Base-by-base conservation (phyloP, 2,329 filamentous ascomycete genomes). In the Colletotrichum coccodes region DNA sequence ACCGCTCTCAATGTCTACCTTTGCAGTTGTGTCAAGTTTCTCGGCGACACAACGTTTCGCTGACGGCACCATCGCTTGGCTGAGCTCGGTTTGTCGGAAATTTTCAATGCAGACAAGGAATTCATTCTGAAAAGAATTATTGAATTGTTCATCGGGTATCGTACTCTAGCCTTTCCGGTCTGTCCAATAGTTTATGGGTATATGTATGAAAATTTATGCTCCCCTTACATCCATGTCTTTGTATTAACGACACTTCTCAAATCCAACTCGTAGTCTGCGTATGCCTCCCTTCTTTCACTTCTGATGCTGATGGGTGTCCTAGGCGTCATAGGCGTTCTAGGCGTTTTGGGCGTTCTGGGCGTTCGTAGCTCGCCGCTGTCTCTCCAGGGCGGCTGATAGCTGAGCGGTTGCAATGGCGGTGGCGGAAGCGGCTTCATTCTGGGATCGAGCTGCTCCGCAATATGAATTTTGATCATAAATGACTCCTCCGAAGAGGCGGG, bases 341-440 rank as follows among this genome's bases (percentile, higher is more conserved):
- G 47, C 1, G 57, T 61, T 23, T 14, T 34, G 5, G 54, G 63
- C 8, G 57, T 46, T 11, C 28, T 46, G 1, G 44, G 46, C 6
- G n/a, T 52, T 12, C 5, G 9, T 3, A 38, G 23, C 0, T 26
- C n/a, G 3, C 36, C 54, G 18, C 61, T 65, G 16, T 32, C 61
- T 54, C 65, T 54, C 42, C 49, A 56, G 5, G 54, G 49, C 9
- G 47, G 65, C 16, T 49, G 53, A 6, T 56, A 60, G 4, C 14
- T 44, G 1, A 49, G 26, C 6, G 54, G 49, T 21, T 56, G 40
- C 9, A 60, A 23, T 8, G 65, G 65, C 3, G 65, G 16, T 2
- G 61, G 54, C 1, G 65, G 54, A 1, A 68, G 54, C 21, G 65
- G 65, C 28, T 68, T 68, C 65, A 65, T 68, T 11, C 52, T 44